These are phyloP conservation scores for Ilyonectria robusta DNA, from an alignment of 2,329 filamentous ascomycete genomes.

Conservation along the genomic window DNA sequence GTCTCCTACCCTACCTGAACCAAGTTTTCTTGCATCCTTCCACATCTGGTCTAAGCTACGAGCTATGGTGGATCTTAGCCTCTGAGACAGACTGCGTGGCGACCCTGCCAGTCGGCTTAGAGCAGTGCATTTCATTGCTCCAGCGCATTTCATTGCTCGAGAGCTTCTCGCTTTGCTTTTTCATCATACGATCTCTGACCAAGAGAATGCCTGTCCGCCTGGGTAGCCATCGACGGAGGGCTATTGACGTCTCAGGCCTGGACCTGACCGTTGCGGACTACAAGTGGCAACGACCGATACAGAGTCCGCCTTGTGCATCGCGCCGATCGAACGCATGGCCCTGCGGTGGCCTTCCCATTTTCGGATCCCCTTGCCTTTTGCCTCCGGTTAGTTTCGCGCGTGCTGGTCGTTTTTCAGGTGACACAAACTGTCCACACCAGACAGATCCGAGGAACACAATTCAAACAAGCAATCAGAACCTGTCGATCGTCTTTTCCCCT, in stretches of 20 bases:
- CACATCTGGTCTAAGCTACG: constrained; percentile 27
- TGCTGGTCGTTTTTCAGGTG: not conserved
- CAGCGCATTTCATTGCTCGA: constrained; percentile 24
- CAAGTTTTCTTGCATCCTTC: constrained; percentile 25
- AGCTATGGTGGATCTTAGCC: constrained; percentile 13
- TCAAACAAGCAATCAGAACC: constrained; percentile 1
- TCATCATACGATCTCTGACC: constrained; percentile 32
- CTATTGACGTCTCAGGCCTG: constrained; percentile 38
- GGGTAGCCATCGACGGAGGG: constrained; percentile 21
- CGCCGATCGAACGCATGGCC: constrained; percentile 4
- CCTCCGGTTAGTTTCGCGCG: constrained; percentile 2
- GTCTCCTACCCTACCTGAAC: constrained; percentile 25
- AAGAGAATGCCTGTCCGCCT: constrained; percentile 14
- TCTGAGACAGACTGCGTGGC: constrained; percentile 27
- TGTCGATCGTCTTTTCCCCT: constrained; percentile 1
- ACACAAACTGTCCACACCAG: not conserved
- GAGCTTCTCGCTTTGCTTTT: constrained; percentile 42
- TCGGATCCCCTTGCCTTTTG: constrained; percentile 28
- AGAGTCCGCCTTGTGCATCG: constrained; percentile 27
- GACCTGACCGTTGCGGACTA: constrained; percentile 13
- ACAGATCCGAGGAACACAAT: not conserved
- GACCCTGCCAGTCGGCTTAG: constrained; percentile 36
- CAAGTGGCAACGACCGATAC: constrained; percentile 30
- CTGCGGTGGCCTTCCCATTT: constrained; percentile 30
- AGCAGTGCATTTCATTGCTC: constrained; percentile 21